Evolutionary conservation across 805 yeast genomes (phyloP).

Genomic region (Saccharomycopsis fibuligera): DNA sequence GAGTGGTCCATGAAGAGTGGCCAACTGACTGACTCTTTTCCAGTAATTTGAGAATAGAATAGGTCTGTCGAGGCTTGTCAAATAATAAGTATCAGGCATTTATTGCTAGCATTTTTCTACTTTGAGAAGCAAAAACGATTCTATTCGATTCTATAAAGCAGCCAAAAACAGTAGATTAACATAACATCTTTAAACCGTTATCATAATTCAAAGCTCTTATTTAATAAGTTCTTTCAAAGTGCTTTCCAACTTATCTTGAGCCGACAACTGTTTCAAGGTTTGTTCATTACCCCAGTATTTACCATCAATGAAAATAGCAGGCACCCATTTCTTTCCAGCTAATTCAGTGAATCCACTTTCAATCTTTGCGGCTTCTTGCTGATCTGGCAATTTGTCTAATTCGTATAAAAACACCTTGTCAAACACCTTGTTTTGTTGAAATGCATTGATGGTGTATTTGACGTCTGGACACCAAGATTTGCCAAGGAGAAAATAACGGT

Average conservation of each 20-base stretch:
- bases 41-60: no score
- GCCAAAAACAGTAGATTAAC: no score
- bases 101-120: no score
- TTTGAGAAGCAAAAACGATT: no score
- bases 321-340: slow-evolving; percentile 62
- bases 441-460: slow-evolving; percentile 51
- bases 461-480: slow-evolving; percentile 82
- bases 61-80: no score
- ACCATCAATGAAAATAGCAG: slow-evolving; percentile 58
- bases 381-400: slow-evolving; percentile 44
- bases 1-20: no score
- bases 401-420: slow-evolving; percentile 52
- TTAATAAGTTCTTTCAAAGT: slow-evolving; percentile 6
- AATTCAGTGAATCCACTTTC: slow-evolving; percentile 51
- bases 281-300: slow-evolving; percentile 52
- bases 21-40: no score
- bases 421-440: slow-evolving; percentile 45
- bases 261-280: slow-evolving; percentile 31
- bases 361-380: slow-evolving; percentile 43
- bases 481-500: slow-evolving; percentile 52
- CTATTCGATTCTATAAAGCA: no score
- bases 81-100: no score
- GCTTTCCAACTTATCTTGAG: slow-evolving; percentile 10
- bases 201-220: no score
- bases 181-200: no score